These are phyloP conservation scores for Crithidia brevicula DNA, from an alignment of 208 protist genomes.

Conservation along the genomic window DNA sequence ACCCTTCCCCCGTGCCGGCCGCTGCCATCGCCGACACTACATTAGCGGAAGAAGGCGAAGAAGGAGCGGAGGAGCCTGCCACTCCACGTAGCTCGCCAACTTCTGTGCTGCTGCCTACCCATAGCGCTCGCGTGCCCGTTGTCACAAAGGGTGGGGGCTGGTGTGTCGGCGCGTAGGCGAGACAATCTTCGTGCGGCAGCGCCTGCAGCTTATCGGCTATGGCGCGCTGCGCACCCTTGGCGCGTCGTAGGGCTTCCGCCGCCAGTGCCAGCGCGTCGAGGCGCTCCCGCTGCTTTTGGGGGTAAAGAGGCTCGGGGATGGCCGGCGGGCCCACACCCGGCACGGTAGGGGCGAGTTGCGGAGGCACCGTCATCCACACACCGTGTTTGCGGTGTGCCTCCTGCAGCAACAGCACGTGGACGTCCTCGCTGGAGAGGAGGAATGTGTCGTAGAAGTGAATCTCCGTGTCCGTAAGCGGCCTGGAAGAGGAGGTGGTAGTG, in stretches of 20 bases:
- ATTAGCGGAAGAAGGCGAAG: neutral
- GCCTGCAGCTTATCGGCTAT: neutral
- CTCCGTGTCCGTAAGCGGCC: neutral
- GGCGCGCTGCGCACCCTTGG: neutral
- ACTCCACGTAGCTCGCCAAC: neutral
- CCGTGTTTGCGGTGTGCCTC: conserved; percentile 83
- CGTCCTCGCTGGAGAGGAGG: conserved; percentile 32
- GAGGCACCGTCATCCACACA: conserved; percentile 73
- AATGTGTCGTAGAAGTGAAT: conserved; percentile 37
- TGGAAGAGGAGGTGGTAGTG: neutral
- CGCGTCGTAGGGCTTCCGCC: conserved; percentile 19
- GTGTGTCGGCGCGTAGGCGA: conserved; percentile 58
- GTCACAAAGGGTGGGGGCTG: conserved; percentile 54
- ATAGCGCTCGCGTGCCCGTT: conserved; percentile 45
- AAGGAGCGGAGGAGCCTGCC: no score
- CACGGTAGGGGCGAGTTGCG: conserved; percentile 63
- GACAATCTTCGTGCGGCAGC: neutral
- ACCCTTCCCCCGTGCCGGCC: neutral
- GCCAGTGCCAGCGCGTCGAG: conserved; percentile 35
- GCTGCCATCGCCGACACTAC: neutral
- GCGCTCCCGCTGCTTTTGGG: conserved; percentile 37
- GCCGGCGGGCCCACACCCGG: conserved; percentile 33
- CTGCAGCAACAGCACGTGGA: conserved; percentile 52
- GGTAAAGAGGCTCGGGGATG: conserved; percentile 52
- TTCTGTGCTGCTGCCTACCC: conserved; percentile 2